These are phyloP conservation scores for Chlamydomonas eustigma DNA, from an alignment of 139 green algal genomes.

Conservation along the genomic window DNA sequence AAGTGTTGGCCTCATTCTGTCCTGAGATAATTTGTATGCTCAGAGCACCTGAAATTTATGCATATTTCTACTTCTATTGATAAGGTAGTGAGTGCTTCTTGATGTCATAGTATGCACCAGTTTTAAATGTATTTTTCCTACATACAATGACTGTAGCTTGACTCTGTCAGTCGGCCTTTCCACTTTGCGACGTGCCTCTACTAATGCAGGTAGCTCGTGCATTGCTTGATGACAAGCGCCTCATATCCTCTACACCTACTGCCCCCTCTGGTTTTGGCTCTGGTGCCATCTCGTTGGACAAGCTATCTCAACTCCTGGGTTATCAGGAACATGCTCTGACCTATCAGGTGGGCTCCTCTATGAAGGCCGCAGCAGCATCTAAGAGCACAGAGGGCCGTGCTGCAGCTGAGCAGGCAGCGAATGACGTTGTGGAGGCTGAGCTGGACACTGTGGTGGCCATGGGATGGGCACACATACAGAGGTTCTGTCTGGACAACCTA, in stretches of 20 bases:
- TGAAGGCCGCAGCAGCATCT: slow-evolving; percentile 33
- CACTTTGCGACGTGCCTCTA: too few relatives aligned
- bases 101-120: too few relatives aligned
- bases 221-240: slow-evolving; percentile 40
- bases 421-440: slow-evolving; percentile 53
- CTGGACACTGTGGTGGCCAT: slow-evolving; percentile 66
- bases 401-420: slow-evolving; percentile 27
- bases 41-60: too few relatives aligned
- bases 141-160: background rate
- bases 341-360: slow-evolving; percentile 9
- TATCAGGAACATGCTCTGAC: slow-evolving; percentile 31
- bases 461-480: slow-evolving; percentile 70
- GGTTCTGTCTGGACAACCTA: slow-evolving; percentile 51
- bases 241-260: background rate
- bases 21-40: too few relatives aligned
- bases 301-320: slow-evolving; percentile 45
- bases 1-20: too few relatives aligned
- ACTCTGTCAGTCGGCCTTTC: background rate
- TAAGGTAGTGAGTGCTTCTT: too few relatives aligned
- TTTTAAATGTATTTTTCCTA: too few relatives aligned
- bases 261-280: background rate
- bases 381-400: slow-evolving; percentile 7
- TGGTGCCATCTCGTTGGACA: slow-evolving; percentile 1
- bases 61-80: too few relatives aligned
- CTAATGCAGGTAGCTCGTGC: slow-evolving; percentile 38